These are phyloP conservation scores for Didymella sp. DNA, from an alignment of 2,329 filamentous ascomycete species.

Conservation along the genomic window DNA sequence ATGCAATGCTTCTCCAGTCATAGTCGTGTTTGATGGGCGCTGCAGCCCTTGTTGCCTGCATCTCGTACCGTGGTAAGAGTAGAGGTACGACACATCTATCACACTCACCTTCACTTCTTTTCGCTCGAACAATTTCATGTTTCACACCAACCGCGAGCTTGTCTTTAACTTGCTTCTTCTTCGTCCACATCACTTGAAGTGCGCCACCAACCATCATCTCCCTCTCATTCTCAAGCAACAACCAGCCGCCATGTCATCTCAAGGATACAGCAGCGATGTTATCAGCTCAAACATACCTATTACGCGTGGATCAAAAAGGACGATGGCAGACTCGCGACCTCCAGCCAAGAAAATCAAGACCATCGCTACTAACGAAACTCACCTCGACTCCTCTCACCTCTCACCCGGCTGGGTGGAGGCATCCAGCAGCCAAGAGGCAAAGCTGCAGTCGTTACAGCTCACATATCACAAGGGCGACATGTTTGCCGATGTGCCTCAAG, in stretches of 20 bases:
- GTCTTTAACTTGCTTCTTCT: background rate
- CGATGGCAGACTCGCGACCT: background rate
- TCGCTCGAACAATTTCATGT: no score
- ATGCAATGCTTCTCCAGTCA: background rate
- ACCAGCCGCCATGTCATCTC: background rate
- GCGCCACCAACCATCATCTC: background rate
- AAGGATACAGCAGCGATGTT: background rate
- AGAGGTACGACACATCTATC: background rate
- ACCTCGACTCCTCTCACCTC: slow-evolving; percentile 24
- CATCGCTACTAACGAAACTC: background rate
- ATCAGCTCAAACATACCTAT: background rate
- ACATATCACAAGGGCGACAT: slow-evolving; percentile 55
- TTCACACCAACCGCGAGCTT: background rate
- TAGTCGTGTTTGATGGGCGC: background rate
- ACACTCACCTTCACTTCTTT: background rate
- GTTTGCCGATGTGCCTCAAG: slow-evolving; percentile 58
- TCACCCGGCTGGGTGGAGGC: slow-evolving; percentile 2
- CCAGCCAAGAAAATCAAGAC: background rate
- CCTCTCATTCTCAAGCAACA: background rate
- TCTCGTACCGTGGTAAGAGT: background rate
- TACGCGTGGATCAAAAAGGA: background rate
- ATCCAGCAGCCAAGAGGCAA: background rate
- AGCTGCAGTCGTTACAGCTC: slow-evolving; percentile 14
- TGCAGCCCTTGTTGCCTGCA: slow-evolving; percentile 1
- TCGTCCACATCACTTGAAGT: background rate